These are phyloP conservation scores for Tagetes erecta DNA, from an alignment of 129 eudicot genomes.

Conservation along the genomic window DNA sequence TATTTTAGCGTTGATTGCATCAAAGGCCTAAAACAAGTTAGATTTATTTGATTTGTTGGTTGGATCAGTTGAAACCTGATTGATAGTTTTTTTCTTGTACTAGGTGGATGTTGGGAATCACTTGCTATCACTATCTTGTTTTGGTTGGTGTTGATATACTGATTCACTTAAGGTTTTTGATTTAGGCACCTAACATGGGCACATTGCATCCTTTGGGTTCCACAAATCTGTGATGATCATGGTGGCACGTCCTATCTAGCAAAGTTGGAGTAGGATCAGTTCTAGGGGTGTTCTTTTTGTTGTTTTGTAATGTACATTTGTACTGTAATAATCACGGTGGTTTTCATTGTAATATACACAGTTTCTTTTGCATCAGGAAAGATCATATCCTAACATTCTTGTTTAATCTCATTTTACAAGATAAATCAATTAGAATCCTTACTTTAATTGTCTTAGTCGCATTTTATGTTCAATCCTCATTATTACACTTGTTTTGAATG, in stretches of 20 bases:
- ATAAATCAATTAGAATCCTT: neutral
- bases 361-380: slow-evolving; percentile 13
- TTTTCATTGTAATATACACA: slow-evolving; percentile 11
- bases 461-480: neutral
- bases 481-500: neutral
- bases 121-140: neutral
- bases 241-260: slow-evolving; percentile 19
- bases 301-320: slow-evolving; percentile 24
- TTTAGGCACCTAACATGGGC: slow-evolving; percentile 17
- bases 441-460: neutral
- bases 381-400: neutral
- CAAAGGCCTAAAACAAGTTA: neutral
- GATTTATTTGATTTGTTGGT: neutral
- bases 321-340: slow-evolving; percentile 22
- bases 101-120: neutral
- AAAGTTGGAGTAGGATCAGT: slow-evolving; percentile 23
- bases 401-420: neutral
- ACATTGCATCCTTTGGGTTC: slow-evolving; percentile 13
- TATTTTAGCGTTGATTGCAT: neutral
- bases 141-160: neutral
- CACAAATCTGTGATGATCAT: neutral
- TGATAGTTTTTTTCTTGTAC: no score
- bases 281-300: slow-evolving; percentile 7
- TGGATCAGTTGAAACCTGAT: no score
- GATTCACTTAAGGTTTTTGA: slow-evolving; percentile 11